Evolutionary conservation across 352 stramenopile genomes (phyloP).

Genomic region (Phytopythium vexans): DNA sequence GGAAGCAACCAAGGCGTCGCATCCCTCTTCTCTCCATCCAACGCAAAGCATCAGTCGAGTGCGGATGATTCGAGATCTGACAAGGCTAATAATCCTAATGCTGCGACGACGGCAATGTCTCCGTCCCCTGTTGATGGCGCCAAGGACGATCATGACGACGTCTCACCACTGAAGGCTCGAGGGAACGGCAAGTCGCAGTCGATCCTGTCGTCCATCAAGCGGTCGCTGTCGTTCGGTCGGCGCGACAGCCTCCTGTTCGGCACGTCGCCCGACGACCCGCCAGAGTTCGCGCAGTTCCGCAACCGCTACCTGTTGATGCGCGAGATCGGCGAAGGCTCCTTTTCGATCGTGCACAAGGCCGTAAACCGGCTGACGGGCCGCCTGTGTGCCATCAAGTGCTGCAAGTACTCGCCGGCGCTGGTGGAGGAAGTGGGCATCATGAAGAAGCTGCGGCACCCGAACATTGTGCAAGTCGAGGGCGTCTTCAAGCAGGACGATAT

Average conservation of each 20-base stretch:
- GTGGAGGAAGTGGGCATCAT: slow-evolving; percentile 74
- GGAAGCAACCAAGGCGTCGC: background rate
- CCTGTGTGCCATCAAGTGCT: slow-evolving; percentile 75
- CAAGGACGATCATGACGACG: background rate
- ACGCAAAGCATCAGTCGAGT: background rate
- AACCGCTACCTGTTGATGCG: slow-evolving; percentile 70
- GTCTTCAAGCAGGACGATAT: slow-evolving; percentile 70
- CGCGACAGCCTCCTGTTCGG: background rate
- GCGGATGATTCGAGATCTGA: too few species aligned
- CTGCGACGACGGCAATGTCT: too few species aligned
- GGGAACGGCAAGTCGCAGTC: background rate
- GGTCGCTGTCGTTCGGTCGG: slow-evolving; percentile 1
- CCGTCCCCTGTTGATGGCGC: background rate
- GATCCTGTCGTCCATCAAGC: slow-evolving; percentile 3
- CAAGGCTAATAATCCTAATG: too few species aligned
- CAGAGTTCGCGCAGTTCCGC: slow-evolving; percentile 52
- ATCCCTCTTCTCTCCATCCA: background rate
- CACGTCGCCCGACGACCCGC: slow-evolving; percentile 19
- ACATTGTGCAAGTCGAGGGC: slow-evolving; percentile 62
- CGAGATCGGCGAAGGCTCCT: slow-evolving; percentile 81
- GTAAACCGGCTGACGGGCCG: slow-evolving; percentile 63
- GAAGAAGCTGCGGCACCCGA: slow-evolving; percentile 56
- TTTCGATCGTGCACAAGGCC: slow-evolving; percentile 78
- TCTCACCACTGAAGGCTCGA: too few species aligned
- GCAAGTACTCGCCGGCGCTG: slow-evolving; percentile 54